These are phyloP conservation scores for Gossypium herbaceum DNA, from an alignment of 345 rosid genomes.

Conservation along the genomic window DNA sequence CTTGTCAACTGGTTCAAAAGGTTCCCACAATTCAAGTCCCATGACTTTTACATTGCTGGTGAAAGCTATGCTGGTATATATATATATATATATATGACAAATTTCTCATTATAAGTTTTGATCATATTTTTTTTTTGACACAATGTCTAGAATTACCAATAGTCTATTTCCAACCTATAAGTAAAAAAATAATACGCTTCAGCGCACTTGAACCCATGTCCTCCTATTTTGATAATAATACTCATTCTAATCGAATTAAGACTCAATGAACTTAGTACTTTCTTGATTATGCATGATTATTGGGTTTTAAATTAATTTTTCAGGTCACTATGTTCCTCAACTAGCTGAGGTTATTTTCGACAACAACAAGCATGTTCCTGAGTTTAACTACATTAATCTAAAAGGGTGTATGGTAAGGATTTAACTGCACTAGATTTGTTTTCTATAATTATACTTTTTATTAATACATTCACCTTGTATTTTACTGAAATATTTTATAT, in stretches of 20 bases:
- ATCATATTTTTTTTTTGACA: no score
- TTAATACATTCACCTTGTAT: no score
- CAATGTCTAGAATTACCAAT: accelerated
- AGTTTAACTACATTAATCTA: conserved; percentile 50
- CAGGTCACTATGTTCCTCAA: conserved; percentile 86
- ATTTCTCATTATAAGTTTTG: no score
- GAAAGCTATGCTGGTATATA: conserved; percentile 63
- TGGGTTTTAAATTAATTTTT: not conserved
- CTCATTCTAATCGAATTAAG: accelerated
- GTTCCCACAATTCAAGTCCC: conserved; percentile 60
- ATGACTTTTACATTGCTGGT: conserved; percentile 57
- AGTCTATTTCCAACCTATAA: no score
- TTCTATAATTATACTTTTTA: no score
- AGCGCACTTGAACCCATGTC: no score
- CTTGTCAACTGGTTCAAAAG: conserved; percentile 62
- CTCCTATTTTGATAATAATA: accelerated
- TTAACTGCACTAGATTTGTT: no score
- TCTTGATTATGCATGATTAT: not conserved
- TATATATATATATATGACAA: no score
- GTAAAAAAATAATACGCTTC: accelerated
- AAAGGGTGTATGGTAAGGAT: conserved; percentile 64
- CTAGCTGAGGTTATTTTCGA: conserved; percentile 60
- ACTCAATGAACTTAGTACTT: not conserved
- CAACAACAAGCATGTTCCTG: conserved; percentile 36
- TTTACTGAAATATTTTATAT: no score